phyloP scores from a whole-genome alignment of 2,329 filamentous ascomycete species.

The Paecilomyces variotii region DNA sequence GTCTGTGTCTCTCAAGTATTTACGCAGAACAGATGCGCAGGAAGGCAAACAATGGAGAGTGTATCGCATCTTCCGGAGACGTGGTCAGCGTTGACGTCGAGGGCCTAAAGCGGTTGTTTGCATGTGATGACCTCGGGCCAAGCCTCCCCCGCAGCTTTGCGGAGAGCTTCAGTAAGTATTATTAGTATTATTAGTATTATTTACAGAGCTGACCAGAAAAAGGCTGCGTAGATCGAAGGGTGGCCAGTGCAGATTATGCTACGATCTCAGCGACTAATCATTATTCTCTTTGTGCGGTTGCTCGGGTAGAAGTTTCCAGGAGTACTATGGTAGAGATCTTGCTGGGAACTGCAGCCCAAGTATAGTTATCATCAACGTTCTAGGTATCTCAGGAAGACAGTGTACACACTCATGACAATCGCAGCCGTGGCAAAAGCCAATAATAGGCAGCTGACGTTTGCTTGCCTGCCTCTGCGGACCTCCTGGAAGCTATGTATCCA shows the following conservation, averaged over 20 bases:
- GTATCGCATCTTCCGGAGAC: not conserved
- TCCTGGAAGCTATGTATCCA: not conserved
- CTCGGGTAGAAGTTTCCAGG: not conserved
- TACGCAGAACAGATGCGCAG: not conserved
- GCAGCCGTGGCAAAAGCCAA: not conserved
- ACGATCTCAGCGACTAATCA: not conserved
- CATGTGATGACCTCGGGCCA: not conserved
- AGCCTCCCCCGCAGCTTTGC: not conserved
- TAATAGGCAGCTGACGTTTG: not conserved
- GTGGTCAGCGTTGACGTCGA: not conserved
- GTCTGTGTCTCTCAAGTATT: not conserved
- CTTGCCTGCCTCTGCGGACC: not conserved
- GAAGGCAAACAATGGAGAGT: not conserved
- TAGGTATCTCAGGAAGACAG: too few relatives aligned
- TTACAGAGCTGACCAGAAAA: not conserved
- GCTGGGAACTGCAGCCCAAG: not conserved
- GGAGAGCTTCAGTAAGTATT: not conserved
- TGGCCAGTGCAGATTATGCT: not conserved
- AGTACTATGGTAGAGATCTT: not conserved
- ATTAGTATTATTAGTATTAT: too few relatives aligned
- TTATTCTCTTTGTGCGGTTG: too few relatives aligned
- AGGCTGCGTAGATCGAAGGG: not conserved
- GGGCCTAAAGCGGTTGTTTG: not conserved
- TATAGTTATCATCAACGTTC: not conserved
- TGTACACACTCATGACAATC: too few relatives aligned